A percentile compares a stretch with the other conserved stretches of the same genome.
Conservation (phyloP, 306 rosid genomes). For the Quercus berberidifolia region DNA sequence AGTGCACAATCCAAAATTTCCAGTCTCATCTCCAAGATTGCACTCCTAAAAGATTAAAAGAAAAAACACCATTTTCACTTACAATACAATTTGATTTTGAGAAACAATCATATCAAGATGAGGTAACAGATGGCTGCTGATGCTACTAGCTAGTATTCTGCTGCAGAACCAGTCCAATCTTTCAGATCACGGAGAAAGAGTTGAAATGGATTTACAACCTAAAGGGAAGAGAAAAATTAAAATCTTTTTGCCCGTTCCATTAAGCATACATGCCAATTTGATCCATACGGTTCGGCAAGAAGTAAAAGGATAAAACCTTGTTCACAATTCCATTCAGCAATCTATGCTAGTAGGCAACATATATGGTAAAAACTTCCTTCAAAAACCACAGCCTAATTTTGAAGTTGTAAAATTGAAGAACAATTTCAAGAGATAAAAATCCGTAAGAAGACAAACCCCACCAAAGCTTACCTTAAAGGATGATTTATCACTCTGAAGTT, state of each 20-base stretch:
- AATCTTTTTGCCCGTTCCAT: background rate
- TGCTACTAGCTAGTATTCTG: background rate
- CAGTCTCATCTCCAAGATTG: constrained; percentile 17
- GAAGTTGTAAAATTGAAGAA: background rate
- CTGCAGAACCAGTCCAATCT: background rate
- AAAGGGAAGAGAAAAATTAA: background rate
- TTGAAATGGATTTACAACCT: background rate
- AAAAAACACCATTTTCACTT: constrained; percentile 16
- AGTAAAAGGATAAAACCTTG: too few relatives aligned
- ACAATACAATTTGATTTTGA: background rate
- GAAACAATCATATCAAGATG: background rate
- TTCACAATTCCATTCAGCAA: too few relatives aligned
- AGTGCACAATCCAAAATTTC: constrained; percentile 24
- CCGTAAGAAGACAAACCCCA: constrained; percentile 2
- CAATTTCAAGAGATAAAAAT: background rate
- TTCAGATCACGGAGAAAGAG: background rate
- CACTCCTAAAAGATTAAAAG: constrained; percentile 34
- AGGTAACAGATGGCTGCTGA: background rate
- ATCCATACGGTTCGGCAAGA: too few relatives aligned
- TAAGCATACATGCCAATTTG: background rate
- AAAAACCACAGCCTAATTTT: background rate
- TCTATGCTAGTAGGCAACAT: too few relatives aligned
- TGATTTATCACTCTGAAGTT: constrained; percentile 20
- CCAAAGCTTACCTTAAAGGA: constrained; percentile 30
- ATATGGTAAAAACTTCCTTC: background rate